Base-by-base conservation (phyloP, 2,329 filamentous ascomycete species). In the Scleromitrula shiraiana region DNA sequence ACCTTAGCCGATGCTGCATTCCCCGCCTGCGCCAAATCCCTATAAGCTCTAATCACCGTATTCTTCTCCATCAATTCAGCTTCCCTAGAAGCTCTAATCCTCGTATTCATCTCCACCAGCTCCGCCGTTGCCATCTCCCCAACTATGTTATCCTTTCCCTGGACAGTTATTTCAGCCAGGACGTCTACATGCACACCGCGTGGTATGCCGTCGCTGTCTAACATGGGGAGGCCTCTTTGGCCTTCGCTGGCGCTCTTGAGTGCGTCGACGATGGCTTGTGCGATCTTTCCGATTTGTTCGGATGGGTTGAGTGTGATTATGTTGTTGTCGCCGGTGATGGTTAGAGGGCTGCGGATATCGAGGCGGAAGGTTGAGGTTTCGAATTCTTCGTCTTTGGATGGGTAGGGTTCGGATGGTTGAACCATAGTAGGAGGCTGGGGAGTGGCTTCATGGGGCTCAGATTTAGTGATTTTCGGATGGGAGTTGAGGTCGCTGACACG, bases 251-350 rank as follows among this genome's bases (percentile, higher is more conserved):
- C 68, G 23, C 70, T 63, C 29, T 68, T 63, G 2, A 79, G 59
- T 2, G 71, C 68, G 10, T 66, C 56, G 10, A 75, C 64, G 2
- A 79, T 62, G 4, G 72, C 65, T 7, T 65, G 60, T 8, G 72
- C 68, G 50, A 78, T 65, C 5, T 50, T 49, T 56, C 66, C 59
- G 59, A 72, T 70, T 39, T 68, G 65, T 4, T 63, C 60, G 5
- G 67, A 59, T 1, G 70, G 65, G 5, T 68, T 65, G 3, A 67
- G 58, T 0, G 63, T 56, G 17, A 76, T 59, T 41, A 74, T 58
- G 60, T 80, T 80, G 60, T 70, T 65, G 60, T 67, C 67, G 51
- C 69, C 70, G 30, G 63, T 62, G 55, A 80, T 65, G 50, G 57
- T 65, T 56, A 78, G 60, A 1, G 71, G 67, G 14, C 71, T 69